Conservation (phyloP, 805 yeast species). For the Ogataea naganishii region DNA sequence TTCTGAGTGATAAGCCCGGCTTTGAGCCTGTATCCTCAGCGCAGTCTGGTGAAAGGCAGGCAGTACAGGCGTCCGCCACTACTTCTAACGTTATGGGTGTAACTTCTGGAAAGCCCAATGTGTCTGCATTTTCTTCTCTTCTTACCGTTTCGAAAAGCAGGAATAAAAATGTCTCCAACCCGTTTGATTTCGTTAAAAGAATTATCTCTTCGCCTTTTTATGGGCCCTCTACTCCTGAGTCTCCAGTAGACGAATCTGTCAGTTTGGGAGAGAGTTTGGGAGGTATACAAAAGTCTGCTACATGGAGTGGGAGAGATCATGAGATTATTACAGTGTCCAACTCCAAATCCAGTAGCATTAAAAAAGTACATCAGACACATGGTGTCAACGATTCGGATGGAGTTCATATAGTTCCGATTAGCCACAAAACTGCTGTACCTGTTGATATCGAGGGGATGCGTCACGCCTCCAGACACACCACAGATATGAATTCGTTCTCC, state of each 20-base stretch:
- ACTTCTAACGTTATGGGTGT: slow-evolving; percentile 26
- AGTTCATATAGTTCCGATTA: too few relatives aligned
- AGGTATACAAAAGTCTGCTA: background rate
- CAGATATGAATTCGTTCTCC: too few relatives aligned
- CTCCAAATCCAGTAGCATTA: background rate
- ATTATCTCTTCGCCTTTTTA: slow-evolving; percentile 23
- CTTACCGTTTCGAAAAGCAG: slow-evolving; percentile 23
- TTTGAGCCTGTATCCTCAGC: too few relatives aligned
- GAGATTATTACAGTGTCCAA: too few relatives aligned
- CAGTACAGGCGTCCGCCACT: slow-evolving; percentile 23
- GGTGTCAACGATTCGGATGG: too few relatives aligned
- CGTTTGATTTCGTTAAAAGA: slow-evolving; percentile 22
- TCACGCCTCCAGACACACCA: too few relatives aligned
- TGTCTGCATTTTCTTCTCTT: slow-evolving; percentile 30
- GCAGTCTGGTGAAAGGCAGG: too few relatives aligned
- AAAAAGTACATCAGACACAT: background rate
- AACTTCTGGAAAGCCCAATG: slow-evolving; percentile 25
- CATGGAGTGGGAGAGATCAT: background rate
- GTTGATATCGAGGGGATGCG: too few relatives aligned
- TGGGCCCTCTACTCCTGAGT: slow-evolving; percentile 10
- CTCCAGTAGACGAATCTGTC: background rate
- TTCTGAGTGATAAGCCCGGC: too few relatives aligned
- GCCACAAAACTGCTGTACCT: too few relatives aligned
- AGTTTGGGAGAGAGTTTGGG: background rate
- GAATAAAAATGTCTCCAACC: slow-evolving; percentile 12